Evolutionary conservation across 2,329 filamentous ascomycete species (phyloP).

Genomic region (Aspergillus ochraceoroseus): DNA sequence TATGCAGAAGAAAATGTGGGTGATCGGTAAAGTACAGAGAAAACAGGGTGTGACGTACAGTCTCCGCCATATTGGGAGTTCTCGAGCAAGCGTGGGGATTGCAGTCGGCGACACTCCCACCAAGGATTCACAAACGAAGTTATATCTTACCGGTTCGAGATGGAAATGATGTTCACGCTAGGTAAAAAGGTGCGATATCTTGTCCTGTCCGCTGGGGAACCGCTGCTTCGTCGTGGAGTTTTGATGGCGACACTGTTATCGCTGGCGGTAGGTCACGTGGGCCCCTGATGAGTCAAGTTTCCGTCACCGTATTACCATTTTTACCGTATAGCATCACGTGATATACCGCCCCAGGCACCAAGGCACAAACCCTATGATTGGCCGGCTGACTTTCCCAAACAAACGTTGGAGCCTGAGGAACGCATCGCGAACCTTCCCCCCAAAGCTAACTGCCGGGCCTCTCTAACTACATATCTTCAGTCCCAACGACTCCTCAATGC

Average conservation of each 20-base stretch:
- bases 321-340: constrained; percentile 15
- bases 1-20: constrained; percentile 40
- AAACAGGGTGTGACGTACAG: constrained; percentile 41
- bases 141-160: constrained; percentile 10
- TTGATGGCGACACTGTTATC: constrained; percentile 25
- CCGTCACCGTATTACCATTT: constrained; percentile 7
- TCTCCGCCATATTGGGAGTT: constrained; percentile 39
- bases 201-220: constrained; percentile 1
- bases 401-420: no score
- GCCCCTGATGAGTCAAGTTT: constrained; percentile 17
- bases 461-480: background rate
- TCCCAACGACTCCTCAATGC: constrained; percentile 19
- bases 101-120: constrained; percentile 1
- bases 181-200: constrained; percentile 6
- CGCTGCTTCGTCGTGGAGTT: constrained; percentile 12
- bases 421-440: no score
- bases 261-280: constrained; percentile 16
- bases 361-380: background rate
- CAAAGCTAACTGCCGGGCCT: no score
- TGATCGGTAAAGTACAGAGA: constrained; percentile 37
- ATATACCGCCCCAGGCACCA: constrained; percentile 6
- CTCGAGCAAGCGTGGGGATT: background rate
- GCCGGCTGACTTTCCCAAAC: no score
- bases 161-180: constrained; percentile 1
- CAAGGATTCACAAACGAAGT: constrained; percentile 3